Base-by-base conservation (phyloP, 164 flowering plant genomes). In the Umbellularia californica region DNA sequence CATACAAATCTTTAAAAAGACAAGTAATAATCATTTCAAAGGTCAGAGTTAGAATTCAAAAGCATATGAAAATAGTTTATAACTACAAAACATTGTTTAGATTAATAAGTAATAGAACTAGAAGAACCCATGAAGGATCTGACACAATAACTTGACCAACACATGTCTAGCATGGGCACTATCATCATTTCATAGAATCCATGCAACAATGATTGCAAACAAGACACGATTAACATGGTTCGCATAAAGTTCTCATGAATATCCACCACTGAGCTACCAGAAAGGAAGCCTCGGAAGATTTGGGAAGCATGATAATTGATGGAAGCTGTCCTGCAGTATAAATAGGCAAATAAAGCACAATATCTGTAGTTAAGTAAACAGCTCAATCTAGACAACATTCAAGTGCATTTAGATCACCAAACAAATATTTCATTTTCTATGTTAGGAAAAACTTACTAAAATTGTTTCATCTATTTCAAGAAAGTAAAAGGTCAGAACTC, bases 391-490 rank as follows among this genome's bases (percentile, higher is more conserved):
- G 47, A 41, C 47, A 41, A 20, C 50, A 33, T n/a, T 69, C n/a
- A 69, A 69, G 9, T n/a, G 58, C 71, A 69, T 67, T 67, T 67
- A 20, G 70, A 67, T 30, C 50, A 7, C 55, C 50, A 19, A 28
- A 28, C 1, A 27, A 68, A 14, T 28, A 28, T 12, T 68, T 68
- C 17, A 15, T 41, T 15, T n/a, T 15, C 68, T 11, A 65, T 15
- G 27, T 23, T 23, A 67, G 69, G 69, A 15, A 17, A 67, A 67
- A 33, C 28, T 28, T 33, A 1, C 69, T 67, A 33, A 67, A 30
- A 67, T 28, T 67, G 50, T 35, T 67, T 67, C 69, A 67, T 67
- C 69, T 19, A 28, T 28, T 13, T 67, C 69, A 67, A 28, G 47
- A 35, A 28, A 33, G 15, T 1, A 20, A 33, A 4, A 30, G n/a